Conservation (phyloP, 164 flowering plant species). For the Vitis labrusca region DNA sequence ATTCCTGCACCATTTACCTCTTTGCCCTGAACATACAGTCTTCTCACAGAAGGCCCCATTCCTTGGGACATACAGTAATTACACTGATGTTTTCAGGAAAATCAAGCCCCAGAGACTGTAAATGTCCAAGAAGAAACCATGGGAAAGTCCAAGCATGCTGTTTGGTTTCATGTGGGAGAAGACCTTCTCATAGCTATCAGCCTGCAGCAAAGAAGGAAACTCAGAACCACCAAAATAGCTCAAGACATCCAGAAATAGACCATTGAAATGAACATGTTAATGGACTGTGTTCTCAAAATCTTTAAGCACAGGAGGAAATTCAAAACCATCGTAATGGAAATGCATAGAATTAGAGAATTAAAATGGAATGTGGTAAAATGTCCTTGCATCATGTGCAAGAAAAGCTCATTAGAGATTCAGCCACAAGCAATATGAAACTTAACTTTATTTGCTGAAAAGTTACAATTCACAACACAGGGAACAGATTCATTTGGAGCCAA, state of each 20-base stretch:
- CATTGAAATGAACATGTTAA: no score
- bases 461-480: no score
- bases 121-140: conserved; percentile 94
- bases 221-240: background rate
- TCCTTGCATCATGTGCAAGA: background rate
- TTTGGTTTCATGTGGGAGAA: conserved; percentile 96
- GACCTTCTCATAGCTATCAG: conserved; percentile 88
- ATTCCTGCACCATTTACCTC: conserved; percentile 96
- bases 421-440: no score
- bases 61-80: conserved; percentile 94
- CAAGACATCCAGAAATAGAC: background rate
- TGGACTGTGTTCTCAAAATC: no score
- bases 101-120: conserved; percentile 81
- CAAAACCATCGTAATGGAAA: background rate
- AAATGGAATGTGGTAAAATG: background rate
- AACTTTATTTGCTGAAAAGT: no score
- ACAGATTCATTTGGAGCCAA: no score
- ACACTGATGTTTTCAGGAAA: conserved; percentile 96
- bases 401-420: background rate
- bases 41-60: conserved; percentile 97
- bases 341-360: background rate
- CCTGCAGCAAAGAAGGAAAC: conserved; percentile 47
- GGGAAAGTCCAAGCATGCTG: conserved; percentile 96
- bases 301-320: no score
- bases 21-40: conserved; percentile 91